Conservation (phyloP, 805 yeast species). For the Tetrapisispora iriomotensis region DNA sequence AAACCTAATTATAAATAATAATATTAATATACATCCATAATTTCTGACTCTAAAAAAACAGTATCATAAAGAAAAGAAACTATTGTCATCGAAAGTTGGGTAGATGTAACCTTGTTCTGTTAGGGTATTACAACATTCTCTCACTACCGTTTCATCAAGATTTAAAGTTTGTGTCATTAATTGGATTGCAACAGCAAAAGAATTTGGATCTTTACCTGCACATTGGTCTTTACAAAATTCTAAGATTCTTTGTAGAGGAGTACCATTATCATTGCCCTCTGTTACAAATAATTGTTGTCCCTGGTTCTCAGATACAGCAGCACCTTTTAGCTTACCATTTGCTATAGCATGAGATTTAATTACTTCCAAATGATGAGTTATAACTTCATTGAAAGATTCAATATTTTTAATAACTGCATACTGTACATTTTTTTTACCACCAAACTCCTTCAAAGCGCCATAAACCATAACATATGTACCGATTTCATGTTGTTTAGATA, state of each 20-base stretch:
- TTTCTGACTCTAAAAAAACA: neutral
- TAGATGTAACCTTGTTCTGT: slow-evolving; percentile 62
- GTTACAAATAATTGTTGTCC: slow-evolving; percentile 36
- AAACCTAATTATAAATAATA: neutral
- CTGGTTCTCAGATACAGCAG: slow-evolving; percentile 11
- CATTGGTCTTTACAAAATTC: slow-evolving; percentile 41
- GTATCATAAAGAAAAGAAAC: slow-evolving; percentile 40
- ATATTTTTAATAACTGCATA: slow-evolving; percentile 50
- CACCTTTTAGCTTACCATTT: slow-evolving; percentile 35
- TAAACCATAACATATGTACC: slow-evolving; percentile 54
- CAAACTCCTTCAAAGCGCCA: slow-evolving; percentile 49
- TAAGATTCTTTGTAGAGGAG: slow-evolving; percentile 36
- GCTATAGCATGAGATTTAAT: slow-evolving; percentile 47
- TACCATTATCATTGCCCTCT: slow-evolving; percentile 28
- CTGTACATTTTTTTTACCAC: slow-evolving; percentile 54
- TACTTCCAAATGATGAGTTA: slow-evolving; percentile 59
- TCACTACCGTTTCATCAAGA: slow-evolving; percentile 40
- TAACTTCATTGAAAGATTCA: slow-evolving; percentile 54
- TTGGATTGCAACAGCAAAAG: slow-evolving; percentile 65
- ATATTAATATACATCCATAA: neutral
- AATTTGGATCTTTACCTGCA: slow-evolving; percentile 39
- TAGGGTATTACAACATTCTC: slow-evolving; percentile 41
- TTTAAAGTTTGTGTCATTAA: slow-evolving; percentile 49
- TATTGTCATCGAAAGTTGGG: slow-evolving; percentile 58
- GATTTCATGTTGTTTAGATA: slow-evolving; percentile 30